phyloP scores from a whole-genome alignment of 305 asterid genomes.

The Fraxinus angustifolia region DNA sequence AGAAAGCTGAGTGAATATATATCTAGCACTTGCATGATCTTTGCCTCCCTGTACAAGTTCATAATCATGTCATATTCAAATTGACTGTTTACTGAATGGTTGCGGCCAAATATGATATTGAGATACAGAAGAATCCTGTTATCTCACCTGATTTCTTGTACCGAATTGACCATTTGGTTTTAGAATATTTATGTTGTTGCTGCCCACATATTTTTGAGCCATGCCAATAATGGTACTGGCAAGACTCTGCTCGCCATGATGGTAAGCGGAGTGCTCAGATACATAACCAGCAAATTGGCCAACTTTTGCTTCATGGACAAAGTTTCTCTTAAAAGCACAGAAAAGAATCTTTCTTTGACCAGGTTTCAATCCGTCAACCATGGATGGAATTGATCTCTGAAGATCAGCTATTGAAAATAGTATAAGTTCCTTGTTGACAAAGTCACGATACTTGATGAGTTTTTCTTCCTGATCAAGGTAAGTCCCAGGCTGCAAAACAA shows the following conservation, averaged over 20 bases:
- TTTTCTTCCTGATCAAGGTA: conserved; percentile 67
- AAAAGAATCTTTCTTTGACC: conserved; percentile 93
- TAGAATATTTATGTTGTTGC: conserved; percentile 86
- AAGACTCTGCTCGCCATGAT: conserved; percentile 94
- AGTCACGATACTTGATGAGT: conserved; percentile 72
- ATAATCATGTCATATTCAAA: neutral
- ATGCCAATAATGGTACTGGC: conserved; percentile 84
- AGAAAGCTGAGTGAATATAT: conserved; percentile 64
- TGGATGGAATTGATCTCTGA: conserved; percentile 94
- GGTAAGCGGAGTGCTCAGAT: conserved; percentile 95
- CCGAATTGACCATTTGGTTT: conserved; percentile 94
- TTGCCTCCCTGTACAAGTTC: conserved; percentile 71
- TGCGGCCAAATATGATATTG: neutral
- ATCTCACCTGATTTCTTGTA: conserved; percentile 68
- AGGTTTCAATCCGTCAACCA: conserved; percentile 97
- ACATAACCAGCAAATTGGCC: conserved; percentile 92
- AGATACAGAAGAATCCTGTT: neutral
- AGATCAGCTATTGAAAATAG: conserved; percentile 90
- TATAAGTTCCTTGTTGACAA: conserved; percentile 89
- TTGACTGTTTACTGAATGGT: neutral
- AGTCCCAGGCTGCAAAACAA: conserved; percentile 77
- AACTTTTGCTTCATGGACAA: conserved; percentile 74
- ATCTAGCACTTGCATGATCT: conserved; percentile 97
- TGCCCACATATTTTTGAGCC: conserved; percentile 90
- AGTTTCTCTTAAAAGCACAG: conserved; percentile 88